These are phyloP conservation scores for Clitoria ternatea DNA, from an alignment of 306 rosid species.

Conservation along the genomic window DNA sequence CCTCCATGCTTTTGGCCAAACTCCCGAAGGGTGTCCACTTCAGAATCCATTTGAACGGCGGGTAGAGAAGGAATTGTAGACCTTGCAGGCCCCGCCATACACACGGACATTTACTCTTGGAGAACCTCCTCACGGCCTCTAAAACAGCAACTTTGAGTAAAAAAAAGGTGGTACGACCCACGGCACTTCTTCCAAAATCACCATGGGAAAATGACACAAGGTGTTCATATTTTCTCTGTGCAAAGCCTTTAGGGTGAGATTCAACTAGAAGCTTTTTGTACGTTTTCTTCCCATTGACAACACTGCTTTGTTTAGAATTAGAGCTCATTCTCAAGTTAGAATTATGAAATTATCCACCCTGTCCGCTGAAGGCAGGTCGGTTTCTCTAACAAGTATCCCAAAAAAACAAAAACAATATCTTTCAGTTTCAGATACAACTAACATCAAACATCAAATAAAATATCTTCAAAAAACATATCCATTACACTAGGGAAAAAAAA, in stretches of 20 bases:
- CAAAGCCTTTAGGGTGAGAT: slow-evolving; percentile 46
- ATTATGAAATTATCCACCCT: slow-evolving; percentile 26
- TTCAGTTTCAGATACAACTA: slow-evolving; percentile 13
- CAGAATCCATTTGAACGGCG: slow-evolving; percentile 83
- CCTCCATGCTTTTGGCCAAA: slow-evolving; percentile 81
- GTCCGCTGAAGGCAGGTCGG: slow-evolving; percentile 27
- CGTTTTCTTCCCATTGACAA: slow-evolving; percentile 28
- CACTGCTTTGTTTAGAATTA: slow-evolving; percentile 35
- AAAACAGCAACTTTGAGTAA: slow-evolving; percentile 79
- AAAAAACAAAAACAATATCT: background rate
- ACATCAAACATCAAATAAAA: background rate
- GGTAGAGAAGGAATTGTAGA: slow-evolving; percentile 68
- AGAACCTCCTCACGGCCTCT: slow-evolving; percentile 64
- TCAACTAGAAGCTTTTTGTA: slow-evolving; percentile 35
- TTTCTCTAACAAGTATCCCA: slow-evolving; percentile 5
- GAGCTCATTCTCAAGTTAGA: slow-evolving; percentile 30
- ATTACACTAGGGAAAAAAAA: background rate
- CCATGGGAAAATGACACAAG: slow-evolving; percentile 37
- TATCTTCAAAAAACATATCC: background rate
- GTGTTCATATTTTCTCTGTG: slow-evolving; percentile 32
- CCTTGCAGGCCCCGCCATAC: slow-evolving; percentile 83
- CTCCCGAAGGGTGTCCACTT: slow-evolving; percentile 69
- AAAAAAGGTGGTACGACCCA: slow-evolving; percentile 53
- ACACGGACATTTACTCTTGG: slow-evolving; percentile 67
- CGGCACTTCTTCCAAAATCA: slow-evolving; percentile 38